phyloP scores from a whole-genome alignment of 441 rosid species.

The Adansonia rubrostipa region DNA sequence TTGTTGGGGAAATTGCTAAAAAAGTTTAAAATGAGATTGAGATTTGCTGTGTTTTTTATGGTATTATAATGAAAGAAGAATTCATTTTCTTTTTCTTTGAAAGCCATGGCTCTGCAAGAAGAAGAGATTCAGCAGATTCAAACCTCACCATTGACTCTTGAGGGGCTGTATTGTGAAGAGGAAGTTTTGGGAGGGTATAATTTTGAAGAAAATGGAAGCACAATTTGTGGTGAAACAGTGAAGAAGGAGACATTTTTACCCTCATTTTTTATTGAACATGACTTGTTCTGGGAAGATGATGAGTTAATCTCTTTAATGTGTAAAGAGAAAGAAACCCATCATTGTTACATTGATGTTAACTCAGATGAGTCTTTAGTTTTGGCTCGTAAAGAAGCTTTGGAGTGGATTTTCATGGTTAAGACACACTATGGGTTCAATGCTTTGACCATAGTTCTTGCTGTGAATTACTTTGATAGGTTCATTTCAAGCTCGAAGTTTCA shows the following conservation, averaged over 20 bases:
- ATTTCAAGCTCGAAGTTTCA: slow-evolving; percentile 46
- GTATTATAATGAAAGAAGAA: not conserved
- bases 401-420: slow-evolving; percentile 57
- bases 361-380: slow-evolving; percentile 49
- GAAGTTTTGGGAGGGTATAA: slow-evolving; percentile 42
- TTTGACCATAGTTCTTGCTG: slow-evolving; percentile 59
- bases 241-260: slow-evolving; percentile 42
- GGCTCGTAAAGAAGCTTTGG: slow-evolving; percentile 54
- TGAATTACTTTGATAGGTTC: slow-evolving; percentile 75
- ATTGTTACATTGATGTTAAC: slow-evolving; percentile 29
- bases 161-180: slow-evolving; percentile 77
- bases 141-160: slow-evolving; percentile 38
- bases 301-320: slow-evolving; percentile 51
- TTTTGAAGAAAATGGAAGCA: slow-evolving; percentile 32
- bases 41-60: slow-evolving; percentile 2
- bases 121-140: slow-evolving; percentile 23
- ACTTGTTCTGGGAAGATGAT: slow-evolving; percentile 53
- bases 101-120: slow-evolving; percentile 7
- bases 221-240: slow-evolving; percentile 26
- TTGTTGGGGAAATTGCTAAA: not conserved
- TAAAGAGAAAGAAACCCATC: slow-evolving; percentile 49
- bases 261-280: slow-evolving; percentile 42
- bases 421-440: slow-evolving; percentile 58
- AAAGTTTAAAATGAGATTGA: not conserved
- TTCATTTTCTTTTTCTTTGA: slow-evolving; percentile 2